Evolutionary conservation across 495 filamentous ascomycete species (phyloP), one percentile per base, ranked within the genome.

Genomic region (Hypoxylon rickii): DNA sequence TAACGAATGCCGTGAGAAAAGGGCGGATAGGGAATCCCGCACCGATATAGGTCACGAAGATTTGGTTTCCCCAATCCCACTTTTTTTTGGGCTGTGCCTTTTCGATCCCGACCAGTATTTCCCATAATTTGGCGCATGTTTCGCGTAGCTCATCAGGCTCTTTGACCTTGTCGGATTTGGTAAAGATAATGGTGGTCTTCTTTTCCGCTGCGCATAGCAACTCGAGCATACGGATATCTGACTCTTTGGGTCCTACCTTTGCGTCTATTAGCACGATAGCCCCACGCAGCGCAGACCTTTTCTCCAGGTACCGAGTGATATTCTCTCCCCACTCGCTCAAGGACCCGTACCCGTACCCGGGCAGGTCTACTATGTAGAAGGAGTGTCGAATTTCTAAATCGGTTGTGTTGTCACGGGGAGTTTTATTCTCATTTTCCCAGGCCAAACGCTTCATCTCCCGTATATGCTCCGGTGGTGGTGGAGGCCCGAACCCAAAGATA

Each of bases 321-420:
- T 97, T 86, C 55, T 73, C 71, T 1, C 94, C 94, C 93, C 93
- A 97, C 58, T 86, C 87, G 33, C 78, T 68, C 37, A 83, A 74
- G 64, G 87, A 89, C 3, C 83, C 88, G 46, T 87, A 78, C 3
- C 95, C 94, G 65, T 98, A 98, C 1, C 94, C 95, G 5, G 94
- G 95, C 90, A 95, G 93, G 70, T 98, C 95, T 29, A 96, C 73
- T 8, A 94, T 61, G 6, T 84, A 75, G 42, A 96, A 65, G 10
- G 82, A 76, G 44, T 86, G 80, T 46, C 76, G n/a, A n/a, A n/a
- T n/a, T n/a, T n/a, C n/a, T n/a, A n/a, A n/a, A n/a, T n/a, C n/a
- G n/a, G n/a, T n/a, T n/a, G n/a, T n/a, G n/a, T n/a, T n/a, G n/a
- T n/a, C n/a, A n/a, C n/a, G n/a, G n/a, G n/a, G n/a, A n/a, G n/a